phyloP scores from a whole-genome alignment of 2,329 filamentous ascomycete species.

The Nannizziopsis barbatae region DNA sequence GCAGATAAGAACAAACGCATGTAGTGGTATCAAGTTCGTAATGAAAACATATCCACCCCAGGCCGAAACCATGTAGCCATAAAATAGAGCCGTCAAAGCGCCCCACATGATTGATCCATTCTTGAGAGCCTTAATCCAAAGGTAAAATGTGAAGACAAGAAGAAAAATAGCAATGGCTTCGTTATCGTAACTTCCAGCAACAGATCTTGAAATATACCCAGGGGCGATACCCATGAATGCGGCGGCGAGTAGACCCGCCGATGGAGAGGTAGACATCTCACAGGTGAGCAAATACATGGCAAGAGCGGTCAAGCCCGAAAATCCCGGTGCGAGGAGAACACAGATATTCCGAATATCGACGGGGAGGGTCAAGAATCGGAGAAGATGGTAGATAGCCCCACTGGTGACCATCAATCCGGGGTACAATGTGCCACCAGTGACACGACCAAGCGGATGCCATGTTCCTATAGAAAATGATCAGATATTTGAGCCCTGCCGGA shows the following conservation, averaged over 20 bases:
- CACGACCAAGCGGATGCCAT: conserved; percentile 97
- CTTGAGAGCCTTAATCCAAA: conserved; percentile 99
- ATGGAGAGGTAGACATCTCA: conserved; percentile 92
- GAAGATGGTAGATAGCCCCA: conserved; percentile 87
- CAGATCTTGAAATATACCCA: conserved; percentile 94
- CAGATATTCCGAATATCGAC: conserved; percentile 99
- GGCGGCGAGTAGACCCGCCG: conserved; percentile 86
- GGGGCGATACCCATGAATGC: conserved; percentile 95
- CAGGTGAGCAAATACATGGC: conserved; percentile 91
- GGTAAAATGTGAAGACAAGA: conserved; percentile 93
- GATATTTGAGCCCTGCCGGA: neutral
- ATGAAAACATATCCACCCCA: conserved; percentile 99
- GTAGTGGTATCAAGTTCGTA: conserved; percentile 88
- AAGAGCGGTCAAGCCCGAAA: conserved; percentile 85
- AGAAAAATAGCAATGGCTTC: conserved; percentile 99
- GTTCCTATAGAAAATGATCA: conserved; percentile 47
- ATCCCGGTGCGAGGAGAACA: conserved; percentile 86
- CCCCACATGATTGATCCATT: conserved; percentile 95
- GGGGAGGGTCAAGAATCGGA: conserved; percentile 77
- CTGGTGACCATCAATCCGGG: conserved; percentile 98
- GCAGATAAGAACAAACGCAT: conserved; percentile 84
- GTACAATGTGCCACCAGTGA: conserved; percentile 97
- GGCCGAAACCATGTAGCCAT: conserved; percentile 99
- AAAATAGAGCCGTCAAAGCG: conserved; percentile 85
- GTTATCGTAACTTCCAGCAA: conserved; percentile 97